Base-by-base conservation (phyloP, 2,329 filamentous ascomycete genomes). In the Botrytis squamosa region DNA sequence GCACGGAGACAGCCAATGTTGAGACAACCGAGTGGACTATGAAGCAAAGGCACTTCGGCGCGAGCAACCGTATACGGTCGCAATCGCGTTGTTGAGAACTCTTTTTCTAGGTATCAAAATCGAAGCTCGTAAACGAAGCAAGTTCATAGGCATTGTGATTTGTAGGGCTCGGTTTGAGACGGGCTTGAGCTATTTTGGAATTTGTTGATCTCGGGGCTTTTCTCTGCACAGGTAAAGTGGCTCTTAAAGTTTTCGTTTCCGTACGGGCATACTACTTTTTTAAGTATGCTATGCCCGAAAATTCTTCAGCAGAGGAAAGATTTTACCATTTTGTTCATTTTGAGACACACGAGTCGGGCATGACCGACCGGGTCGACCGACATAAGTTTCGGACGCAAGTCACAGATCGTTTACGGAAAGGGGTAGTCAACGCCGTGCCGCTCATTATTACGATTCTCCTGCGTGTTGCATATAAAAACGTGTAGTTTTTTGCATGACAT, bases 341-440 rank as follows among this genome's bases (percentile, higher is more conserved):
- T 36, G 46, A 55, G 65, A 55, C 25, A 33, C 18, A 68, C 65
- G 36, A 68, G 29, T 55, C 25, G 33, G 40, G 65, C 36, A 29
- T 68, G 29, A 14, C 42, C 42, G 42, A 46, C n/a, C n/a, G n/a
- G 63, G n/a, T 33, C n/a, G 18, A 36, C 20, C 40, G 55, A 36
- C 29, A 16, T 62, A 38, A 44, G 68, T 25, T 42, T 44, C 52
- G 36, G 67, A 70, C 38, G 52, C 40, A 70, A 57, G 55, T 59
- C 42, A 70, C 68, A 20, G 55, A 70, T 70, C 55, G 68, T 70
- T 70, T 70, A 70, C 55, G 68, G 55, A 70, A 70, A 62, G 55
- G 68, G 66, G 49, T 33, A 68, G n/a, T 33, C 36, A 68, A 42
- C 49, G 49, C 66, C 66, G 66, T 68, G 46, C 46, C 25, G 49